phyloP scores from a whole-genome alignment of 768 basidiomycete genomes.

The Auricularia cornea region DNA sequence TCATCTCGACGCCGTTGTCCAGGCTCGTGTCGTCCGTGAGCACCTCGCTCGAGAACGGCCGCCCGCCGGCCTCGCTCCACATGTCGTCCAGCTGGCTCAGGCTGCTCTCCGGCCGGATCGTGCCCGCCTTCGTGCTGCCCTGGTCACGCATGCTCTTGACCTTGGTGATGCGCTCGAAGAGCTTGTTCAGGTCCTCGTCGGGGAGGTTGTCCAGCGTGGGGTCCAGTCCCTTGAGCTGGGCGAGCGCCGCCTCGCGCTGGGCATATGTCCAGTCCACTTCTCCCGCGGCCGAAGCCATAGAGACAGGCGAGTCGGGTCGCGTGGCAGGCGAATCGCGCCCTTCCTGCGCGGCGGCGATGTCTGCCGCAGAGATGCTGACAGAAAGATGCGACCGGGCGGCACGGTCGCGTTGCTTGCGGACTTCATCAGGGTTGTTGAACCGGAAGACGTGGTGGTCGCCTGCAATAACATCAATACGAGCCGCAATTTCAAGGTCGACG shows the following conservation, averaged over 20 bases:
- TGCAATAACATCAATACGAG: constrained; percentile 21
- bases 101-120: constrained; percentile 84
- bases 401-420: constrained; percentile 82
- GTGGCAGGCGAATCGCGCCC: constrained; percentile 35
- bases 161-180: constrained; percentile 91
- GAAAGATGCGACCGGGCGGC: constrained; percentile 65
- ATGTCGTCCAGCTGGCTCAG: constrained; percentile 78
- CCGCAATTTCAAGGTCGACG: background rate
- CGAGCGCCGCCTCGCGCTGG: constrained; percentile 86
- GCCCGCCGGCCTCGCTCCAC: constrained; percentile 73
- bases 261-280: constrained; percentile 98
- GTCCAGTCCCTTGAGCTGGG: constrained; percentile 69
- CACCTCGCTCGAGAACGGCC: constrained; percentile 67
- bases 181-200: constrained; percentile 88
- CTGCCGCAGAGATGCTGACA: constrained; percentile 54
- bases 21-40: constrained; percentile 85
- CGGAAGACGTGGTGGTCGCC: constrained; percentile 97
- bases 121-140: constrained; percentile 33
- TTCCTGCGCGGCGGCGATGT: constrained; percentile 45
- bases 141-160: constrained; percentile 84
- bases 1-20: constrained; percentile 58
- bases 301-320: constrained; percentile 71
- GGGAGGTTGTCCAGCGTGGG: constrained; percentile 87
- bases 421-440: constrained; percentile 93
- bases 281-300: constrained; percentile 49